These are phyloP conservation scores for Verticillium isaacii DNA, from an alignment of 2,329 filamentous ascomycete species.

Conservation along the genomic window DNA sequence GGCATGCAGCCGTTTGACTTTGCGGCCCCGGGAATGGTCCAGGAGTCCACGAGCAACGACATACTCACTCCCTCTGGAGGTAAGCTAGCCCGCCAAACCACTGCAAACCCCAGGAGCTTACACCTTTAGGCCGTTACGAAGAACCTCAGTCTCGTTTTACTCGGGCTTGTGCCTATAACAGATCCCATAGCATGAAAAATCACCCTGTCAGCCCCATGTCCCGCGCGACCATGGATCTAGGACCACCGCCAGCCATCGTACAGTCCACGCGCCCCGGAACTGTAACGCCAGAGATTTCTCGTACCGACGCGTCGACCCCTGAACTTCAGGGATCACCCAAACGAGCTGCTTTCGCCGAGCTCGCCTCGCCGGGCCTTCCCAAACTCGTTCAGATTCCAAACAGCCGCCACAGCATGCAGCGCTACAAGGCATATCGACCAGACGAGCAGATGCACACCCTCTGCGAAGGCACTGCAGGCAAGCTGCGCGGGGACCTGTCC, in stretches of 20 bases:
- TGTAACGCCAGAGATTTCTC: slow-evolving; percentile 1
- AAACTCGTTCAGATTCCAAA: slow-evolving; percentile 11
- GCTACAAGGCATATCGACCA: slow-evolving; percentile 10
- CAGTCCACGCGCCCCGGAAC: not conserved
- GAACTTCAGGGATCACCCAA: slow-evolving; percentile 12
- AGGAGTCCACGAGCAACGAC: slow-evolving; percentile 16
- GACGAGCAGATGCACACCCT: slow-evolving; percentile 4
- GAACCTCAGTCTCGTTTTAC: slow-evolving; percentile 11
- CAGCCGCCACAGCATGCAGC: slow-evolving; percentile 7
- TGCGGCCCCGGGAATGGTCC: not conserved
- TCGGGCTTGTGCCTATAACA: slow-evolving; percentile 4
- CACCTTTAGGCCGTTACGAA: slow-evolving; percentile 8
- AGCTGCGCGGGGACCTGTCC: slow-evolving; percentile 6
- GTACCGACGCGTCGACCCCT: slow-evolving; percentile 9
- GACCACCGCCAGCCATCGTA: not conserved
- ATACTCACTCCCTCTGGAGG: slow-evolving; percentile 41
- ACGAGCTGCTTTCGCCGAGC: slow-evolving; percentile 10
- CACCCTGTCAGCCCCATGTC: slow-evolving; percentile 7
- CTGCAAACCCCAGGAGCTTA: not conserved
- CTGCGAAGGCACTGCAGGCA: slow-evolving; percentile 4
- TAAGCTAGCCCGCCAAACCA: not conserved
- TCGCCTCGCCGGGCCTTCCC: slow-evolving; percentile 11
- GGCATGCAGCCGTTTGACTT: not conserved
- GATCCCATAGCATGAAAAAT: slow-evolving; percentile 9
- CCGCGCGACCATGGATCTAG: not conserved